phyloP scores from a whole-genome alignment of 352 stramenopile genomes.

The Thalassiosira oceanica region DNA sequence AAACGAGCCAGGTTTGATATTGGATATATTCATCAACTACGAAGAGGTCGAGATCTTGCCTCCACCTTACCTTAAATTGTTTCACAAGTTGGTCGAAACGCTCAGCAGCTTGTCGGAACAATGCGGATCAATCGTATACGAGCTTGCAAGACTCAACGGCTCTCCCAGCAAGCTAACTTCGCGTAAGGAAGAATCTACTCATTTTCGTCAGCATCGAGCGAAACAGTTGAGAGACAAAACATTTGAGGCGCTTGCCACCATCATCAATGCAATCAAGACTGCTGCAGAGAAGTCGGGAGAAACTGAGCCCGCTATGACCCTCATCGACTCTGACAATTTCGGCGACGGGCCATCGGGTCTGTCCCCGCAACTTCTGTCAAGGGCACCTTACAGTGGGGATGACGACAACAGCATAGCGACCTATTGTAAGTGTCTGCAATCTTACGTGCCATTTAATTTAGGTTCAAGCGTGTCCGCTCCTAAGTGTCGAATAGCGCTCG shows the following conservation, averaged over 20 bases:
- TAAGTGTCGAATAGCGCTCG: no score
- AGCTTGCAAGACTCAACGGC: slow-evolving; percentile 62
- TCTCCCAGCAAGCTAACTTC: no score
- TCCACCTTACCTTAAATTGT: slow-evolving; percentile 57
- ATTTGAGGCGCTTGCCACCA: slow-evolving; percentile 62
- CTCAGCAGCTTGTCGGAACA: slow-evolving; percentile 76
- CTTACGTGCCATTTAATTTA: no score
- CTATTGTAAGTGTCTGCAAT: no score
- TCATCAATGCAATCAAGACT: slow-evolving; percentile 66
- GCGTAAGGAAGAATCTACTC: no score
- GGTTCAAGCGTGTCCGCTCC: no score
- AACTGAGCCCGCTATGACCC: slow-evolving; percentile 8
- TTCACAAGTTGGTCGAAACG: slow-evolving; percentile 58
- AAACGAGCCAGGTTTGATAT: slow-evolving; percentile 60
- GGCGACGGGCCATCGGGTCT: no score
- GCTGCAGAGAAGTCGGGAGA: slow-evolving; percentile 36
- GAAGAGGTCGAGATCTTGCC: slow-evolving; percentile 52
- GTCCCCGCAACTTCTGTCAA: no score
- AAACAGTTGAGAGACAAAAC: slow-evolving; percentile 56
- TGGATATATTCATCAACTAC: slow-evolving; percentile 84
- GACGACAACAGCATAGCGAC: no score
- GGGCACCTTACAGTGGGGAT: no score
- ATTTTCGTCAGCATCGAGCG: no score
- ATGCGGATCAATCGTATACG: slow-evolving; percentile 62
- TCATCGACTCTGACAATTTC: no score